Evolutionary conservation across 73 alveolate species (phyloP).

Genomic region (Tetrahymena malaccensis): DNA sequence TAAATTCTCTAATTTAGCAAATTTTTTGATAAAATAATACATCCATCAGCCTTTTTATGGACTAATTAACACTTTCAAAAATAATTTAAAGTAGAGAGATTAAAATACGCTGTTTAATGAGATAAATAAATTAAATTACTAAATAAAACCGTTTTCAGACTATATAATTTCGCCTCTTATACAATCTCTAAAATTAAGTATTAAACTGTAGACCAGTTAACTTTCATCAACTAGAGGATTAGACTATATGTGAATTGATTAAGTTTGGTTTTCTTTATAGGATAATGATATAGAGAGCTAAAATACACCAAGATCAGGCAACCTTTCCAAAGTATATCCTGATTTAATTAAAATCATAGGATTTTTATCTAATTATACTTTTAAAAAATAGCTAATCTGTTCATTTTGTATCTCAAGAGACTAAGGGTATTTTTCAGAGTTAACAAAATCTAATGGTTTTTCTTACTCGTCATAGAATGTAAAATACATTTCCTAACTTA

Average conservation of each 20-base stretch:
- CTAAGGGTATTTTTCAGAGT: background rate
- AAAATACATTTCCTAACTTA: background rate
- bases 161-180: background rate
- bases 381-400: background rate
- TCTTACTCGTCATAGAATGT: background rate
- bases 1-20: too few species aligned
- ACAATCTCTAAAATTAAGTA: background rate
- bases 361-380: background rate
- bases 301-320: background rate
- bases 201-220: background rate
- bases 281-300: background rate
- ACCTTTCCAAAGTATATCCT: background rate
- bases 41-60: too few species aligned
- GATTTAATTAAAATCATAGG: background rate
- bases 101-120: too few species aligned
- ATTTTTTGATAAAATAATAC: too few species aligned
- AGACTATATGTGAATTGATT: background rate
- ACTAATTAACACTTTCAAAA: too few species aligned
- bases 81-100: too few species aligned
- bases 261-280: background rate
- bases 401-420: background rate
- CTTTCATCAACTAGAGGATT: background rate
- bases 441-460: background rate
- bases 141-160: background rate
- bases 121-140: background rate